A percentile compares a stretch with the other conserved stretches of the same genome.
These are phyloP conservation scores for Chaetomium fimeti DNA, from an alignment of 495 filamentous ascomycete genomes.

Conservation along the genomic window DNA sequence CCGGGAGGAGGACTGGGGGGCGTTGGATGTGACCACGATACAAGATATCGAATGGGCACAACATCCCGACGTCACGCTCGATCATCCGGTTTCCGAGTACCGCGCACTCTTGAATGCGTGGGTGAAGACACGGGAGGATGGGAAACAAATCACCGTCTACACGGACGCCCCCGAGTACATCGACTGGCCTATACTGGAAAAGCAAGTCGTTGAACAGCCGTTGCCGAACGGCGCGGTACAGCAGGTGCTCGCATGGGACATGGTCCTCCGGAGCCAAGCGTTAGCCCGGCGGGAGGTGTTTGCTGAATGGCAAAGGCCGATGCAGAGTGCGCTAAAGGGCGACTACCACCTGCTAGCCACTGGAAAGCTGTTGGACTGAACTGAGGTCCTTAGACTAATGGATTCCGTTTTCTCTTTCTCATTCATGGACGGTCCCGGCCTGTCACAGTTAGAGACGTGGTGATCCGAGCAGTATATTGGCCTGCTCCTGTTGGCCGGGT, in stretches of 20 bases:
- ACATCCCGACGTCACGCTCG: not conserved
- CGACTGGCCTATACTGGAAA: not conserved
- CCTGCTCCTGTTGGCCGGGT: too few relatives aligned
- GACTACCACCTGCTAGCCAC: not conserved
- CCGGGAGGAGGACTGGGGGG: not conserved
- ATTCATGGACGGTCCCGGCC: not conserved
- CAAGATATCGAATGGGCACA: not conserved
- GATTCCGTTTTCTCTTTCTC: too few relatives aligned
- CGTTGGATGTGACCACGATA: not conserved
- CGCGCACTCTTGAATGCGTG: not conserved
- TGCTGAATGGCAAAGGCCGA: not conserved
- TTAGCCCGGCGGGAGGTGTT: not conserved
- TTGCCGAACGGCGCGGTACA: too few relatives aligned
- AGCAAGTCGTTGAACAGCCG: too few relatives aligned
- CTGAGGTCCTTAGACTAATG: not conserved
- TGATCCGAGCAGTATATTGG: too few relatives aligned
- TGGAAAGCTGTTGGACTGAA: not conserved
- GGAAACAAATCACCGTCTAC: not conserved
- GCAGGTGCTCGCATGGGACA: too few relatives aligned
- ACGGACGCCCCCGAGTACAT: constrained; percentile 1
- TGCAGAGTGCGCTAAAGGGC: not conserved
- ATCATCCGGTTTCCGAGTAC: not conserved
- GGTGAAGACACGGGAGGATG: not conserved
- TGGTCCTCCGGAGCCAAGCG: too few relatives aligned
- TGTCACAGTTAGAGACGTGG: too few relatives aligned